Conservation (phyloP, 148 eudicot genomes). For the Rhododendron kiyosumense region DNA sequence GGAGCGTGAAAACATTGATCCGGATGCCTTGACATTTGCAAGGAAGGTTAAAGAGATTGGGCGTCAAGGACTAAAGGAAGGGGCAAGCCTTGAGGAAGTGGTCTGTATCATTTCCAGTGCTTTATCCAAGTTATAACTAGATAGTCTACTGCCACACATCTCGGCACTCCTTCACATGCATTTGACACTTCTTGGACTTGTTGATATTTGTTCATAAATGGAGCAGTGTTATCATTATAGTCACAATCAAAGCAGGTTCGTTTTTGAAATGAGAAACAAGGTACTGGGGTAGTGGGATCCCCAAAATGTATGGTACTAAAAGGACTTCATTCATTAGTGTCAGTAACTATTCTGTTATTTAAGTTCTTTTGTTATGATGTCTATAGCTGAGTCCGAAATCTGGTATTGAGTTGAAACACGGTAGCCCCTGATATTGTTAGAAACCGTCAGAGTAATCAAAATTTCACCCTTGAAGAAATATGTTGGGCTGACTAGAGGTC, state of each 20-base stretch:
- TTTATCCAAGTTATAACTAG: background rate
- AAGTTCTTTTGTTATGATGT: too few relatives aligned
- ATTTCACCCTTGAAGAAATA: background rate
- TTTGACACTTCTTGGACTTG: background rate
- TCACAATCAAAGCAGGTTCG: background rate
- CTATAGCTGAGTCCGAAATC: background rate
- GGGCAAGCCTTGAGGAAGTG: conserved; percentile 87
- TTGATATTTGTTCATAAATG: background rate
- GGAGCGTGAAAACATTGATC: conserved; percentile 72
- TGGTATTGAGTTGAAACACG: background rate
- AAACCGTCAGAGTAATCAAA: background rate
- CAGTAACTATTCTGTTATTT: background rate
- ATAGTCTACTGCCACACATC: background rate
- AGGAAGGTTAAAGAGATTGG: conserved; percentile 69
- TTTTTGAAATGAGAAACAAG: background rate
- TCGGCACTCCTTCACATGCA: background rate
- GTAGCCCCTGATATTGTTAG: background rate
- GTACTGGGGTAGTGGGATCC: background rate
- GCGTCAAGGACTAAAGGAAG: conserved; percentile 90
- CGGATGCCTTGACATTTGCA: conserved; percentile 85
- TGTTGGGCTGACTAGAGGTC: background rate
- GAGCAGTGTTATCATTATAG: background rate
- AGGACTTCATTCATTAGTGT: background rate
- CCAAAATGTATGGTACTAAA: background rate
- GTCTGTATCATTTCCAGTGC: conserved; percentile 34